Evolutionary conservation across 192 early-diverging fungal genomes (phyloP).

Genomic region (Dispira simplex): DNA sequence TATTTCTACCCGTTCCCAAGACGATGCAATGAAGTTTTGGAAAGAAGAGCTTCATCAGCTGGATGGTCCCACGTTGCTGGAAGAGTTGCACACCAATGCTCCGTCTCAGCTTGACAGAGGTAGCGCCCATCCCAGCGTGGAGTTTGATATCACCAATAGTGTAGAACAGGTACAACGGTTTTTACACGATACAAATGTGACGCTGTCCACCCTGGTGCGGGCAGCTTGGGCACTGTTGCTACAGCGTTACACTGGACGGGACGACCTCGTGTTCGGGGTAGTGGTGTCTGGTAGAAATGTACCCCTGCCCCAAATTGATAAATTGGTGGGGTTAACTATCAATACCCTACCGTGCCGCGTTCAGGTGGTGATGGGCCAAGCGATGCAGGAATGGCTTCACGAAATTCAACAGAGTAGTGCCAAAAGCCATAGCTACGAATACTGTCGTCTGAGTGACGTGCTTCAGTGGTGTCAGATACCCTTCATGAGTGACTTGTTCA

Average conservation of each 20-base stretch:
- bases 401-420: background rate
- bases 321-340: background rate
- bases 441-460: background rate
- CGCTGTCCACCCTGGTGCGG: background rate
- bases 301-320: background rate
- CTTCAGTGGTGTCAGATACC: background rate
- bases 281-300: conserved; percentile 3
- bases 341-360: background rate
- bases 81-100: background rate
- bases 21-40: background rate
- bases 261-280: background rate
- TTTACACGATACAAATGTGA: background rate
- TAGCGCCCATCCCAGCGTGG: background rate
- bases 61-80: background rate
- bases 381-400: background rate
- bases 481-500: background rate
- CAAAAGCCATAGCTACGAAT: background rate
- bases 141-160: no score
- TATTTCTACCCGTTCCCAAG: background rate
- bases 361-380: background rate
- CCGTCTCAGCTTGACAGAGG: background rate
- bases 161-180: background rate
- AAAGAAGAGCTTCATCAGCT: background rate
- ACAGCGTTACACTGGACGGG: background rate
- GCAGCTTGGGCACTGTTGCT: conserved; percentile 1